phyloP scores from a whole-genome alignment of 306 rosid genomes.

The Corylus heterophylla region DNA sequence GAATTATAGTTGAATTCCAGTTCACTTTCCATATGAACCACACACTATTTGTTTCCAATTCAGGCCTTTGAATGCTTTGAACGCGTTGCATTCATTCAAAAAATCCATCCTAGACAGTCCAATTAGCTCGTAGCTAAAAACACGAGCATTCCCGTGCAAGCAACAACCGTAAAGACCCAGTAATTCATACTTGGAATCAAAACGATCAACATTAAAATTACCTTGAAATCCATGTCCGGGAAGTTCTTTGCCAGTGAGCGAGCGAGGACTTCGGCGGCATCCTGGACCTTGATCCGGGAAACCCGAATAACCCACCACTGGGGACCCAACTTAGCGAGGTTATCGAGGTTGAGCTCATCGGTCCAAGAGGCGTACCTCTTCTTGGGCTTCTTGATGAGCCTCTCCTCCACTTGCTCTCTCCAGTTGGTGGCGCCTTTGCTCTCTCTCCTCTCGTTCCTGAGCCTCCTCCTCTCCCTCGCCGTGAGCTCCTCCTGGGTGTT shows the following conservation, averaged over 20 bases:
- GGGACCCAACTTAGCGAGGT: constrained; percentile 67
- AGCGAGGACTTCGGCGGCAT: constrained; percentile 62
- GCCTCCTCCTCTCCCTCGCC: constrained; percentile 64
- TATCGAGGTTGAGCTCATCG: constrained; percentile 75
- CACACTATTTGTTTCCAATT: background rate
- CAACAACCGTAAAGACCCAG: background rate
- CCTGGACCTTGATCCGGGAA: constrained; percentile 52
- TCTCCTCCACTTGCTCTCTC: constrained; percentile 79
- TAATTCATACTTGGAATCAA: background rate
- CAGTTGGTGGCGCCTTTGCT: constrained; percentile 51
- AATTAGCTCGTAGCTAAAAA: background rate
- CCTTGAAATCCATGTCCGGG: constrained; percentile 71
- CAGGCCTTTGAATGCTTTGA: background rate
- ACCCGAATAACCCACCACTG: constrained; percentile 83
- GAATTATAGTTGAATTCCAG: background rate
- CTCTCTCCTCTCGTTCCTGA: constrained; percentile 75
- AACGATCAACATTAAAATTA: background rate
- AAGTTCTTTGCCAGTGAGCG: constrained; percentile 58
- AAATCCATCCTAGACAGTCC: background rate
- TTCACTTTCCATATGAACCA: background rate
- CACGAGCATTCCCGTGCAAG: background rate
- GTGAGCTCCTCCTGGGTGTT: constrained; percentile 40
- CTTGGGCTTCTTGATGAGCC: constrained; percentile 68
- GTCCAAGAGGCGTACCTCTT: constrained; percentile 62
- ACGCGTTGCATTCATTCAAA: background rate